Evolutionary conservation across 106 monocot genomes (phyloP), one percentile per base, ranked within the genome.

Genomic region (Amphibolis antarctica): DNA sequence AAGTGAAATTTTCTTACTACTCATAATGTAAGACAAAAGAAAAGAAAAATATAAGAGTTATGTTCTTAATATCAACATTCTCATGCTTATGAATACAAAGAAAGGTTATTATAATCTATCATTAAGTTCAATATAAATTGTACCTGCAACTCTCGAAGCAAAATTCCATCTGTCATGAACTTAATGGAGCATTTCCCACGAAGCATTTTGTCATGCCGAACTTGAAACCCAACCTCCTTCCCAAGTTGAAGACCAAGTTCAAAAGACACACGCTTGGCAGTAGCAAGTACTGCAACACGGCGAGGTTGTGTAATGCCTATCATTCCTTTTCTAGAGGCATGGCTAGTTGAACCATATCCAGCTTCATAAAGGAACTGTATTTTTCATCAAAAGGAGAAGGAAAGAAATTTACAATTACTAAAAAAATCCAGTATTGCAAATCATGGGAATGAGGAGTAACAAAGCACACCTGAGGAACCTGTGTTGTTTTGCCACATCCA

Each of bases 121-220:
- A n/a, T n/a, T n/a, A n/a, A n/a, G n/a, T n/a, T n/a, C n/a, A n/a
- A n/a, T n/a, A n/a, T n/a, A n/a, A 12, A 26, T 26, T 27, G 28
- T 42, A 98, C 98, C 90, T 98, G 91, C 30, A 88, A 65, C 77
- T 98, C 90, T 67, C 96, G 84, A 68, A 98, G 84, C 64, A 98
- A 77, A 81, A 99, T 99, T 28, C 98, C 98, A 77, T 99, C 98
- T 20, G 98, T 99, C 98, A 99, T 99, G 64, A 99, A 99, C 73
- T 99, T 99, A 62, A 99, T 83, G 5, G 80, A 78, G 69, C 91
- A 99, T 44, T 48, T 65, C 36, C 71, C 75, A 68, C 82, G 85
- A 51, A 99, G 79, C 85, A 67, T 78, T 80, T 81, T 87, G 55
- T 99, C 91, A 79, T 99, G 85, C 63, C 91, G 74, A 46, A 99